phyloP scores from a whole-genome alignment of 1,284 basidiomycete species.

The Gastroboletus turbinatus region DNA sequence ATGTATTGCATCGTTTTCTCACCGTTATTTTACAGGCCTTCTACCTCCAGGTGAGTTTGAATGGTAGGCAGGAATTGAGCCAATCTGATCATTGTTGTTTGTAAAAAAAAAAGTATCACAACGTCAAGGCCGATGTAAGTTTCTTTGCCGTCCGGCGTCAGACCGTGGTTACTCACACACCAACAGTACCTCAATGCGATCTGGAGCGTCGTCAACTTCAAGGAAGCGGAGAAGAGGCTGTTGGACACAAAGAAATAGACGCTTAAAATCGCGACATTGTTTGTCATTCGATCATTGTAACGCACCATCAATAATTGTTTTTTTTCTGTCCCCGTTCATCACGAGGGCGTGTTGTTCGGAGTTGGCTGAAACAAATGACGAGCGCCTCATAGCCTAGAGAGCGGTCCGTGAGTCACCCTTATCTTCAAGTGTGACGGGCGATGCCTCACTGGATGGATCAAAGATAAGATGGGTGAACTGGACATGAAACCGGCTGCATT shows the following conservation, averaged over 20 bases:
- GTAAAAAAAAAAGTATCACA: conserved; percentile 77
- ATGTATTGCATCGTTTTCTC: conserved; percentile 9
- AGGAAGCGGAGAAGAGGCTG: conserved; percentile 76
- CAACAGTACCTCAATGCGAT: conserved; percentile 77
- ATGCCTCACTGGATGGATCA: neutral
- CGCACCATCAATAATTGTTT: neutral
- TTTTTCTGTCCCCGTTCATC: neutral
- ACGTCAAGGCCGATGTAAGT: conserved; percentile 87
- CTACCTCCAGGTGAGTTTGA: conserved; percentile 60
- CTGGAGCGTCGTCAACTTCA: conserved; percentile 82
- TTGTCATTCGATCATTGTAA: conserved; percentile 11
- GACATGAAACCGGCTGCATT: neutral
- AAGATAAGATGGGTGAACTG: neutral
- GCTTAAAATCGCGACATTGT: neutral
- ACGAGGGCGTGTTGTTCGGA: neutral
- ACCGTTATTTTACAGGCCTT: conserved; percentile 49
- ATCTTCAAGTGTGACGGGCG: neutral
- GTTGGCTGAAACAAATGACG: neutral
- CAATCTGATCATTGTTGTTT: conserved; percentile 10
- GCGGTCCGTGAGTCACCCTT: neutral
- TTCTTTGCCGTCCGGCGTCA: neutral
- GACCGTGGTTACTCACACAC: neutral
- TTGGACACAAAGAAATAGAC: conserved; percentile 45
- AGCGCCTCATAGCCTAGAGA: neutral
- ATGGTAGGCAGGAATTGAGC: neutral